Base-by-base conservation (phyloP, 352 stramenopile genomes). In the Phytophthora pisi region DNA sequence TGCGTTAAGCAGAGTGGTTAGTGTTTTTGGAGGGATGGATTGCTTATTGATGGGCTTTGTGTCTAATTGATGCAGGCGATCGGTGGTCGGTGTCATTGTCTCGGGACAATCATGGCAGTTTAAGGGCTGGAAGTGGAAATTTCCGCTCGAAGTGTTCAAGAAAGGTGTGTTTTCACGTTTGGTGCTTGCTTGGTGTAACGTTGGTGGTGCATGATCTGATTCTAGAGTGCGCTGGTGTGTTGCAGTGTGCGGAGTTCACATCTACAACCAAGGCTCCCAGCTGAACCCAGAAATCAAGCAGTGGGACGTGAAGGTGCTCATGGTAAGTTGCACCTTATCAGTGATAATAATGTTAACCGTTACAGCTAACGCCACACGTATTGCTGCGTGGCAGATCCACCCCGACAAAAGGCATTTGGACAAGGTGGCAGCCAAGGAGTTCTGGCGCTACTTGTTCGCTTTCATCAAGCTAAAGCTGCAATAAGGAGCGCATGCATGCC, bases 51-150 rank as follows among this genome's bases (percentile, higher is more conserved):
- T 16, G 3, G 5, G 0, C 4, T 20, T 50, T 18, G 8, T 50
- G n/a, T 18, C 3, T 23, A 5, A 20, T 7, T 18, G 3, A 16
- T 50, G 18, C 43, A 96, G 92, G 92, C 86, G 89, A 49, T 88
- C 84, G 24, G 89, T 97, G 51, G 91, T 97, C 9, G 92, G 78
- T 6, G 92, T 98, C 40, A 92, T 98, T 61, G 92, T 91, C 8
- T 96, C 89, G 10, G 92, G 92, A 3, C 87, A 96, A 50, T 77
- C 83, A 43, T 98, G 92, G 92, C 92, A 98, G 75, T 98, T 98
- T 65, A 97, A 97, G 80, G 92, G 90, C 9, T 98, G 92, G 92
- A 93, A 97, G 75, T 97, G 86, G 82, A 92, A 95, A 51, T 96
- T 97, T 64, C 92, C 92, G 15, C 75, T 97, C 4, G 88, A 96